Evolutionary conservation across 2,329 filamentous ascomycete species (phyloP), one percentile per base, ranked within the genome.

Genomic region (Aspergillus tubingensis): DNA sequence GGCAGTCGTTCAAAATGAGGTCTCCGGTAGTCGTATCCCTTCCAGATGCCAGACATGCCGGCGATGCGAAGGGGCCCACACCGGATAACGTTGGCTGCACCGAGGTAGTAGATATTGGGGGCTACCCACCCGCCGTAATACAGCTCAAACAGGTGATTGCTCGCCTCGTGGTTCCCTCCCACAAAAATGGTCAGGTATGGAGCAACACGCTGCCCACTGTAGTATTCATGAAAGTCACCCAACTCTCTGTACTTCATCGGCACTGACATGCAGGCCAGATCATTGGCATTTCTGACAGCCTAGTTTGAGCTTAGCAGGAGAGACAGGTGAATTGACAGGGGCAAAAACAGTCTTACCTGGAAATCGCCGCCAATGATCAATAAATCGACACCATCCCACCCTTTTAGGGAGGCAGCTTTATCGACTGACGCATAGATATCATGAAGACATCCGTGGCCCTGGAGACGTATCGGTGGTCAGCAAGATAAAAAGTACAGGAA

Each of bases 121-220:
- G 94, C 94, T 5, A 92, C 95, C 95, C 95, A 99, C 54, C 95
- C 95, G 54, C 95, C 95, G 73, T 98, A 96, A 79, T 91, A 96
- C 0, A 99, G 85, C 77, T 99, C 95, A 82, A 88, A 95, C 5
- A 96, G 81, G 76, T 98, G 88, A 54, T 91, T 92, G 70, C 91
- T 91, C 0, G 95, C 94, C 79, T 99, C 95, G 71, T 99, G 95
- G 73, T 99, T 99, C 2, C 95, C 95, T 47, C 89, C 93, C 54
- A 96, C 88, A 77, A 98, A 98, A 48, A 98, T 81, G 15, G 95
- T 99, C 49, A 96, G 83, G 72, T 92, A 96, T 0, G 95, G 95
- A 0, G 95, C 95, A 47, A 76, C 85, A 58, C 86, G 86, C 17
- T 80, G 76, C 50, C 95, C 95, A 55, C 88, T 90, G 76, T 99